A percentile compares a stretch with the other conserved stretches of the same genome.
These are phyloP conservation scores for Conringia planisiliqua DNA, from an alignment of 345 rosid species.

Conservation along the genomic window DNA sequence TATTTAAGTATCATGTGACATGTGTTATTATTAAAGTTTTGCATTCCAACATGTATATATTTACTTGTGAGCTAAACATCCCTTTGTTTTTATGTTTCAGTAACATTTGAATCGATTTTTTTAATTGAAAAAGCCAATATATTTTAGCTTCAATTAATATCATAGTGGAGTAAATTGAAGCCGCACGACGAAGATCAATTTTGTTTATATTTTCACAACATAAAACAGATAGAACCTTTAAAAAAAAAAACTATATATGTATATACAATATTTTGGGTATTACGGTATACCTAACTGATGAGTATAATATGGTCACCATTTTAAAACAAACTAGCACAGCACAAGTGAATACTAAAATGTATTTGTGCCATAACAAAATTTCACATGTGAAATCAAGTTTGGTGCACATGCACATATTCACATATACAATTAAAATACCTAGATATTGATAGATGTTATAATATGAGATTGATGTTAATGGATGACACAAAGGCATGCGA, in stretches of 20 bases:
- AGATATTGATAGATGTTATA: background rate
- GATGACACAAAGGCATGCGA: conserved; percentile 38
- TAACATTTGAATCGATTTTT: background rate
- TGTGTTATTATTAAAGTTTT: background rate
- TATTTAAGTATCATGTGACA: conserved; percentile 2
- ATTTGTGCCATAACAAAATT: background rate
- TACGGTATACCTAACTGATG: background rate
- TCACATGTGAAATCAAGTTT: conserved; percentile 16
- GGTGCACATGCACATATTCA: conserved; percentile 6
- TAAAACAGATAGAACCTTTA: background rate
- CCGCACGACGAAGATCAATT: background rate
- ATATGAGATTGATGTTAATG: conserved; percentile 21
- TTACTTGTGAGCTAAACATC: background rate
- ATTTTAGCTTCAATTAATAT: background rate
- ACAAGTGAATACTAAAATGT: background rate
- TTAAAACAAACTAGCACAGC: background rate
- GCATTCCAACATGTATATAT: background rate
- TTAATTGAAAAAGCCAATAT: background rate
- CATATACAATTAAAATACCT: background rate
- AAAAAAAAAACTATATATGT: background rate
- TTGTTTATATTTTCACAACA: background rate
- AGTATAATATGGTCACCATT: background rate
- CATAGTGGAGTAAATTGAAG: background rate
- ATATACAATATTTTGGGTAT: background rate
- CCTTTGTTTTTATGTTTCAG: background rate